Percentiles rank a stretch among this genome's conserved stretches.
Conservation (phyloP, 2,329 filamentous ascomycete genomes). For the Drechslera avenae region DNA sequence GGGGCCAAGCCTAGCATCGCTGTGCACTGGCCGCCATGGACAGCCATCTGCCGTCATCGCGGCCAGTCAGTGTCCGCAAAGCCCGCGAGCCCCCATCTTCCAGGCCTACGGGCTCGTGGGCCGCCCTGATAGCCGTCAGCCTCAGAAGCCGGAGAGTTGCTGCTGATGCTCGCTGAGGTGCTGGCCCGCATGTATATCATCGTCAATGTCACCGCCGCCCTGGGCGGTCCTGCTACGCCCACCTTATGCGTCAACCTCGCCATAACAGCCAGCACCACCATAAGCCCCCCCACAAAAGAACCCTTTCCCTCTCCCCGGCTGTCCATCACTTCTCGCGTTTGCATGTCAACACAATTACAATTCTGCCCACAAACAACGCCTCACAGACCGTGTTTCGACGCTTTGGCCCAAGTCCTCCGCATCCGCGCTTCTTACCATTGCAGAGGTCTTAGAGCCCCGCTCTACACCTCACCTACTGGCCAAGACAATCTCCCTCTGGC, state of each 20-base stretch:
- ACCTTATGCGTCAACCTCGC: conserved; percentile 9
- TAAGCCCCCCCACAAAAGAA: conserved; percentile 2
- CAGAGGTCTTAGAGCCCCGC: conserved; percentile 38
- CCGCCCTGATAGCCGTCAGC: conserved; percentile 29
- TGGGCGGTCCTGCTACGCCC: conserved; percentile 19
- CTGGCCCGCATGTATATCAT: conserved; percentile 35
- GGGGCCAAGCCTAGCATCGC: conserved; percentile 30
- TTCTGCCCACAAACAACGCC: conserved; percentile 28
- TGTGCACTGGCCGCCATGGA: conserved; percentile 35
- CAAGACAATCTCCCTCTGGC: conserved; percentile 26
- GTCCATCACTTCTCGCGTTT: conserved; percentile 26
- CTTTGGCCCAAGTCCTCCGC: conserved; percentile 42
- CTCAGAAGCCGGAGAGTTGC: conserved; percentile 23
- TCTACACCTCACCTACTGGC: conserved; percentile 30
- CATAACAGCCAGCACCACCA: background rate
- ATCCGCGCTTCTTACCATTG: conserved; percentile 39
- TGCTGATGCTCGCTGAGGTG: conserved; percentile 32
- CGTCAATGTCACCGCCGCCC: conserved; percentile 30
- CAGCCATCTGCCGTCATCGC: conserved; percentile 28
- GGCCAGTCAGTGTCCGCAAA: conserved; percentile 24
- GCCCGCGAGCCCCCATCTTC: conserved; percentile 19
- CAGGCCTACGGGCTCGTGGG: conserved; percentile 25
- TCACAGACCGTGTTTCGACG: conserved; percentile 44
- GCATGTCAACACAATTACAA: conserved; percentile 24
- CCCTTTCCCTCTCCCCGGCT: conserved; percentile 14